phyloP scores from a whole-genome alignment of 768 basidiomycete genomes.

The Lactarius akahatsu region DNA sequence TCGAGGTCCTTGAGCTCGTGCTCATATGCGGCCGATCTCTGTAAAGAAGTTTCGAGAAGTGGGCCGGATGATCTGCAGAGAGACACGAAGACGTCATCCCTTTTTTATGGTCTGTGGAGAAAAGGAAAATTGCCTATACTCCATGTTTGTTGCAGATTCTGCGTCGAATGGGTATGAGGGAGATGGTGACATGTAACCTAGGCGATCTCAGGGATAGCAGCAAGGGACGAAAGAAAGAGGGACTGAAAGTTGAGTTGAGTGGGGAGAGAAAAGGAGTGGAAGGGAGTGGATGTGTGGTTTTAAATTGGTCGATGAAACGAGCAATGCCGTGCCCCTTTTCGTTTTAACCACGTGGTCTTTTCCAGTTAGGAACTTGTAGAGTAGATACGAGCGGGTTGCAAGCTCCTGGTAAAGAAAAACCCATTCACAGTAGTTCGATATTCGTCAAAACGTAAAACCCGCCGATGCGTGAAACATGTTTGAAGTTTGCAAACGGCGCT shows the following conservation, averaged over 20 bases:
- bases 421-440: neutral
- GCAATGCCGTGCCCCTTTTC: neutral
- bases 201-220: neutral
- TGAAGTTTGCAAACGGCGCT: neutral
- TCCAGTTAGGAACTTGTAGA: neutral
- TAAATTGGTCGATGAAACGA: neutral
- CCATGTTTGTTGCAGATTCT: slow-evolving; percentile 3
- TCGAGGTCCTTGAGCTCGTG: slow-evolving; percentile 30
- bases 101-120: neutral
- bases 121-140: neutral
- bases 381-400: no score
- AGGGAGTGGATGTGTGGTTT: neutral
- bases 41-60: neutral
- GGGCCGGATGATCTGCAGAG: neutral
- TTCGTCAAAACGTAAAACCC: neutral
- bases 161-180: slow-evolving; percentile 4
- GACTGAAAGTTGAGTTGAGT: neutral
- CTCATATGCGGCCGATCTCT: slow-evolving; percentile 18
- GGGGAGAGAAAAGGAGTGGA: neutral
- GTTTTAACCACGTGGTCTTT: neutral
- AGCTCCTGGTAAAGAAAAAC: no score
- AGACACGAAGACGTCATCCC: neutral
- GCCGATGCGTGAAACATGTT: neutral
- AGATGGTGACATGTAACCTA: neutral
- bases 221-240: neutral